phyloP scores from a whole-genome alignment of 2,329 filamentous ascomycete species.

The Sordariomycetes sp. region DNA sequence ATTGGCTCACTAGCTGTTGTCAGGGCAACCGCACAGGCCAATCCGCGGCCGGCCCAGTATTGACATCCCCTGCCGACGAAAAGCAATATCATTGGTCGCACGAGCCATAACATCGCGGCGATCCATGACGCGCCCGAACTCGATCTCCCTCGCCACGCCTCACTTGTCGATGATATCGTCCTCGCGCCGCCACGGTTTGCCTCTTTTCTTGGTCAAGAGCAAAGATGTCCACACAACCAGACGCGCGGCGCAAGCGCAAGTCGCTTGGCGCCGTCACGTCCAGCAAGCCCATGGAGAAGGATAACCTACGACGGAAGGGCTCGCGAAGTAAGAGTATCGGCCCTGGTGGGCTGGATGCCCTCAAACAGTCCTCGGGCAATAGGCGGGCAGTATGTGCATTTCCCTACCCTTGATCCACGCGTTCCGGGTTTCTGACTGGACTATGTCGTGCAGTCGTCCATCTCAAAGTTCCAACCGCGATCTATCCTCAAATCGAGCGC shows the following conservation, averaged over 20 bases:
- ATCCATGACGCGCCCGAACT: background rate
- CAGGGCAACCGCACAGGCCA: background rate
- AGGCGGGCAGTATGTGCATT: constrained; percentile 57
- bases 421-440: background rate
- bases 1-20: background rate
- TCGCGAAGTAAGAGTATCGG: constrained; percentile 93
- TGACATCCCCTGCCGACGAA: background rate
- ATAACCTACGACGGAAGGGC: constrained; percentile 66
- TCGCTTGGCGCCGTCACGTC: constrained; percentile 52
- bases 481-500: constrained; percentile 79
- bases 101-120: background rate
- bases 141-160: background rate
- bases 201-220: constrained; percentile 1
- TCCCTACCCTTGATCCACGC: constrained; percentile 9
- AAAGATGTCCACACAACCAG: constrained; percentile 39
- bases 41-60: background rate
- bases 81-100: background rate
- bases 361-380: constrained; percentile 67
- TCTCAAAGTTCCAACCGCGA: constrained; percentile 34
- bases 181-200: constrained; percentile 16
- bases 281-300: constrained; percentile 52
- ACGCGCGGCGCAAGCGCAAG: constrained; percentile 52
- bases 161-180: background rate
- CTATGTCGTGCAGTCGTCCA: background rate
- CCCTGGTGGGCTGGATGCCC: constrained; percentile 75